Base-by-base conservation (phyloP, 2,329 filamentous ascomycete genomes). In the Alternaria conjuncta region DNA sequence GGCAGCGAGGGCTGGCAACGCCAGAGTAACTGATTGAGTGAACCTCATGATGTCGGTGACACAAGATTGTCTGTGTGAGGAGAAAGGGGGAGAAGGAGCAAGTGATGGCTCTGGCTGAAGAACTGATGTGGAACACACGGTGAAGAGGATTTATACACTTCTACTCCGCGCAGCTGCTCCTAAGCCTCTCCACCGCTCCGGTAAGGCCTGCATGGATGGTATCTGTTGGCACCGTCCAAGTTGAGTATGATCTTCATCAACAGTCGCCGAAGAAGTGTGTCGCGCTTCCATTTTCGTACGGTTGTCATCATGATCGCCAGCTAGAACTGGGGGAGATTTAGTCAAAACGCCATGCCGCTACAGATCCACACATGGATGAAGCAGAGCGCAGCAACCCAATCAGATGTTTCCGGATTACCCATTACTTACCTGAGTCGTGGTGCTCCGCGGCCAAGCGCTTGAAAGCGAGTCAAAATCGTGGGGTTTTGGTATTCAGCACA, bases 1-100 rank as follows among this genome's bases (percentile, higher is more conserved):
- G 11, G 53, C 49, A 15, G 60, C 61, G 41, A 70, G 21, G 32
- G 67, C 65, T 57, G 65, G 67, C 36, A 71, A 51, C 36, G 63
- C 67, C 47, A 71, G 58, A 8, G 60, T 30, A 9, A 57, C 23
- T 21, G 51, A 53, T 59, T 60, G 53, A 18, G 54, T 61, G n/a
- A 68, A 60, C 50, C 63, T 70, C 69, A 71, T 71, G 18, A 41
- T 61, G 45, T 11, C 26, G 18, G 41, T n/a, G 41, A 5, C 26
- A 45, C 47, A 25, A 36, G 9, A 9, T 11, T 30, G 47, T 21
- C 13, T 32, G 25, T 47, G 11, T 8, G 43, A n/a, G 25, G 44
- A 44, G 13, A 6, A 5, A 12, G 47, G 15, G 12, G 36, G 32
- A n/a, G 41, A 54, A 47, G 36, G 25, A 53, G 21, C 20, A 46